phyloP scores from a whole-genome alignment of 345 rosid genomes.

The Brassica carinata region DNA sequence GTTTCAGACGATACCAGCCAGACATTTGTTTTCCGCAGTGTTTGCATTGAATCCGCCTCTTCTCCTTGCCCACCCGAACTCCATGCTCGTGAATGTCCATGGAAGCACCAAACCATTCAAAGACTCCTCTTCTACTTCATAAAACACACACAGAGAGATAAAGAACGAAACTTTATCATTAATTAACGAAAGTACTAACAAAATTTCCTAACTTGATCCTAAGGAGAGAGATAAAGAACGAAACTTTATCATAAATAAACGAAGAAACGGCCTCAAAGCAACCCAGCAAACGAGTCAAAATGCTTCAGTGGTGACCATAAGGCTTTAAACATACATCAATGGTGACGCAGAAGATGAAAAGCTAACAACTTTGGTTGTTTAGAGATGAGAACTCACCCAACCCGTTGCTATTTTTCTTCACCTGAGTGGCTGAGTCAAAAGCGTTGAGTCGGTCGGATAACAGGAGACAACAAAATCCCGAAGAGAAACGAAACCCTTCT shows the following conservation, averaged over 20 bases:
- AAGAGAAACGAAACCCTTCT: too few species aligned
- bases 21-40: background rate
- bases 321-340: background rate
- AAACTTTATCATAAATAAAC: background rate
- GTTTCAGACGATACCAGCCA: background rate
- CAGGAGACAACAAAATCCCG: too few species aligned
- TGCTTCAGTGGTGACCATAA: background rate
- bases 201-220: background rate
- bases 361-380: background rate
- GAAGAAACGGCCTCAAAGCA: background rate
- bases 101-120: conserved; percentile 19
- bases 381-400: conserved; percentile 1
- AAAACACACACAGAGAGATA: background rate
- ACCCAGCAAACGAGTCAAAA: background rate
- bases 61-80: conserved; percentile 29
- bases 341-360: conserved; percentile 7
- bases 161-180: background rate
- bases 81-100: conserved; percentile 46
- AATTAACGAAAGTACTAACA: too few species aligned
- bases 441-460: too few species aligned
- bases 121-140: background rate
- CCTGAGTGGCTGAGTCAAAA: conserved; percentile 15
- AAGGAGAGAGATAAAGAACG: background rate
- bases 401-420: background rate
- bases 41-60: conserved; percentile 35